Evolutionary conservation across 2,329 filamentous ascomycete species (phyloP).

Genomic region (Diaporthe aspalathi): DNA sequence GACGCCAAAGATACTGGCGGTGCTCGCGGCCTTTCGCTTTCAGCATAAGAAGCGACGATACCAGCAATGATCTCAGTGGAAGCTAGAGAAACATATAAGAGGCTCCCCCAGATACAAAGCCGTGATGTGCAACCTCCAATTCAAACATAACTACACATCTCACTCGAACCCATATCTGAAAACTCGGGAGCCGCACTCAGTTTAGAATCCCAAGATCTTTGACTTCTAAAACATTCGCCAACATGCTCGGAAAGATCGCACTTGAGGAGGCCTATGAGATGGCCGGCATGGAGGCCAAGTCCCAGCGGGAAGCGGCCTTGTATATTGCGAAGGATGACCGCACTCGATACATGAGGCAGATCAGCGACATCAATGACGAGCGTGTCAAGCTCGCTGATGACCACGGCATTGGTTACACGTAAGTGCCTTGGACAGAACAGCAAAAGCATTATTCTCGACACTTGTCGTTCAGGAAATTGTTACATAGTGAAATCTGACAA

Average conservation of each 20-base stretch:
- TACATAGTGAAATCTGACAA: neutral
- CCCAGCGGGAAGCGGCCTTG: slow-evolving; percentile 32
- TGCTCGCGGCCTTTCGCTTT: neutral
- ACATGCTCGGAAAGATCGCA: slow-evolving; percentile 37
- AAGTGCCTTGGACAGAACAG: neutral
- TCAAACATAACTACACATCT: neutral
- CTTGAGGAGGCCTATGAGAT: slow-evolving; percentile 37
- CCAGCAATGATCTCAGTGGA: neutral
- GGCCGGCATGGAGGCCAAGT: slow-evolving; percentile 36
- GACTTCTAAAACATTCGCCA: neutral
- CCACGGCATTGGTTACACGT: slow-evolving; percentile 59
- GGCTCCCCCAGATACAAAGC: neutral
- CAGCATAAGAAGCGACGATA: neutral
- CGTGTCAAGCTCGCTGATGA: slow-evolving; percentile 44
- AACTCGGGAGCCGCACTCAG: neutral
- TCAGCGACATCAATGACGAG: slow-evolving; percentile 41
- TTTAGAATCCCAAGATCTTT: neutral
- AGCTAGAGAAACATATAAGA: neutral
- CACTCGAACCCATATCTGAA: neutral
- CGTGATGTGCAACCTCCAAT: neutral
- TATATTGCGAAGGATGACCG: slow-evolving; percentile 31
- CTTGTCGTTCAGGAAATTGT: neutral
- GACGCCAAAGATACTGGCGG: neutral
- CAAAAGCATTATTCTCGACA: neutral
- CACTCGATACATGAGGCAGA: slow-evolving; percentile 33